Evolutionary conservation across 2,329 filamentous ascomycete genomes (phyloP).

Genomic region (Lecanoromycetidae sp.): DNA sequence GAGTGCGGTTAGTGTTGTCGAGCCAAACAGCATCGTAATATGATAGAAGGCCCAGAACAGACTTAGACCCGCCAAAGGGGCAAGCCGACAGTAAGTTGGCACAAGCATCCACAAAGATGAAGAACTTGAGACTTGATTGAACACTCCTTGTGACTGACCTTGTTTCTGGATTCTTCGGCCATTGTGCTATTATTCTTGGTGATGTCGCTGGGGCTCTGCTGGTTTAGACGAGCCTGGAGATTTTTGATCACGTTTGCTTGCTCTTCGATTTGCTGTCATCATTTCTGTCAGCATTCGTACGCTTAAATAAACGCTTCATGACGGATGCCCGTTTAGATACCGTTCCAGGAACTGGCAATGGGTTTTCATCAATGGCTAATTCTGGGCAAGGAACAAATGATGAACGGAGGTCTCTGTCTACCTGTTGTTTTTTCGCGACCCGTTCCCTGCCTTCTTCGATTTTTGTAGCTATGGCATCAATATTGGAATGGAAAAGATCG

Average conservation of each 20-base stretch:
- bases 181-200: conserved; percentile 10
- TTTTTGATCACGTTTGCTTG: conserved; percentile 24
- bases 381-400: background rate
- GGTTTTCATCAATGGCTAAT: background rate
- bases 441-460: conserved; percentile 18
- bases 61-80: too few species aligned
- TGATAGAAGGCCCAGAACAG: too few species aligned
- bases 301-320: conserved; percentile 1
- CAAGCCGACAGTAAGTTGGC: too few species aligned
- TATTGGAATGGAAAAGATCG: conserved; percentile 6
- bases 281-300: conserved; percentile 1
- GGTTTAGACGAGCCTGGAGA: conserved; percentile 22
- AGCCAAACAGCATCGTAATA: conserved; percentile 9
- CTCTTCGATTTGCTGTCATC: conserved; percentile 16
- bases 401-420: conserved; percentile 13
- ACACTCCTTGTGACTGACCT: too few species aligned
- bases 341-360: background rate
- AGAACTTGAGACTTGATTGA: too few species aligned
- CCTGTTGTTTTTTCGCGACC: conserved; percentile 19
- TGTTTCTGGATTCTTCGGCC: conserved; percentile 17
- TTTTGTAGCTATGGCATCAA: conserved; percentile 15
- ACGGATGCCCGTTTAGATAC: background rate
- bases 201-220: background rate
- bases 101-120: too few species aligned
- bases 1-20: conserved; percentile 21